phyloP scores from a whole-genome alignment of 306 rosid genomes.

The Neltuma alba region DNA sequence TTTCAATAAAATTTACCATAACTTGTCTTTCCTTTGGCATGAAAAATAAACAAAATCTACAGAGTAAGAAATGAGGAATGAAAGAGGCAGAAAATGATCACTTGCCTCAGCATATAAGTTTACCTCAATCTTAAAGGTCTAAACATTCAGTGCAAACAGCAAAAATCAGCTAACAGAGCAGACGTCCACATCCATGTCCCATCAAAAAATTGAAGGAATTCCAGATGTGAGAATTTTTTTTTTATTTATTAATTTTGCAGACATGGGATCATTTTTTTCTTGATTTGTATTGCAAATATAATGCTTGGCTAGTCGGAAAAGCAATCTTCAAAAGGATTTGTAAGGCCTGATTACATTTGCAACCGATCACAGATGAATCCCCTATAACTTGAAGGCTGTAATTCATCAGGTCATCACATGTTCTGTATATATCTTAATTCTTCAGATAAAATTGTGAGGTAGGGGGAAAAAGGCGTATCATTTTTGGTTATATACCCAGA shows the following conservation, averaged over 20 bases:
- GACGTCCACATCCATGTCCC: background rate
- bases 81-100: too few species aligned
- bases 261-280: background rate
- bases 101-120: too few species aligned
- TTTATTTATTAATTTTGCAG: background rate
- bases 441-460: background rate
- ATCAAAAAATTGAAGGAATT: background rate
- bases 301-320: slow-evolving; percentile 7
- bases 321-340: slow-evolving; percentile 11
- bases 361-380: background rate
- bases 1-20: too few species aligned
- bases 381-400: background rate
- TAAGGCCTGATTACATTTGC: slow-evolving; percentile 6
- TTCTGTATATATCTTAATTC: background rate
- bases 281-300: background rate
- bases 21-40: too few species aligned
- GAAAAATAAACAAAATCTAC: too few species aligned
- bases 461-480: background rate
- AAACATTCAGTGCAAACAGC: background rate
- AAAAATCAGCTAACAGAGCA: background rate
- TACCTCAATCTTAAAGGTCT: too few species aligned
- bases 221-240: background rate
- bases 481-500: slow-evolving; percentile 22
- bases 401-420: background rate
- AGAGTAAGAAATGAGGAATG: too few species aligned